phyloP scores from a whole-genome alignment of 2,329 filamentous ascomycete genomes.

The Penicillium sclerotigenum region DNA sequence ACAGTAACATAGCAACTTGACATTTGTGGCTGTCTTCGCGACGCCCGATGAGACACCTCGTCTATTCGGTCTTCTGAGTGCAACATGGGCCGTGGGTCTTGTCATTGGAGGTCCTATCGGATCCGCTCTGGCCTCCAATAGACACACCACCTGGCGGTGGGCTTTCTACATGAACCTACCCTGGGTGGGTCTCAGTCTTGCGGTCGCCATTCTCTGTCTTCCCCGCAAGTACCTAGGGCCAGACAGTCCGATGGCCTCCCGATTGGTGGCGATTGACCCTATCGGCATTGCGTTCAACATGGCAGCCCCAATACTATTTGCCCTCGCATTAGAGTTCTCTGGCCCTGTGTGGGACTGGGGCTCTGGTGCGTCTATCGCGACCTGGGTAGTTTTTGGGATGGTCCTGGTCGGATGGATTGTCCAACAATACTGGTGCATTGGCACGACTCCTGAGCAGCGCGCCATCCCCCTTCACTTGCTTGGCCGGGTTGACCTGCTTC shows the following conservation, averaged over 20 bases:
- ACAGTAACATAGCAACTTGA: neutral
- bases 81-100: neutral
- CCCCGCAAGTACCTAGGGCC: neutral
- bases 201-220: neutral
- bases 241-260: neutral
- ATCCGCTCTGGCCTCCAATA: neutral
- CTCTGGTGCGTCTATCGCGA: neutral
- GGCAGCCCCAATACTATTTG: neutral
- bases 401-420: neutral
- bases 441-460: neutral
- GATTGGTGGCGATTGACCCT: neutral
- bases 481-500: neutral
- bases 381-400: neutral
- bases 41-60: neutral
- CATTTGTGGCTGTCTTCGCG: neutral
- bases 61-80: neutral
- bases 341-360: neutral
- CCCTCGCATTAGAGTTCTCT: neutral
- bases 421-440: neutral
- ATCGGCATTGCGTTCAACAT: neutral
- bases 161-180: neutral
- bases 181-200: neutral
- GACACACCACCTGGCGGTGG: neutral
- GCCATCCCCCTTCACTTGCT: neutral
- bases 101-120: neutral